Evolutionary conservation across 2,329 filamentous ascomycete species (phyloP), one percentile per base, ranked within the genome.

Genomic region (Curvularia eragrostidis): DNA sequence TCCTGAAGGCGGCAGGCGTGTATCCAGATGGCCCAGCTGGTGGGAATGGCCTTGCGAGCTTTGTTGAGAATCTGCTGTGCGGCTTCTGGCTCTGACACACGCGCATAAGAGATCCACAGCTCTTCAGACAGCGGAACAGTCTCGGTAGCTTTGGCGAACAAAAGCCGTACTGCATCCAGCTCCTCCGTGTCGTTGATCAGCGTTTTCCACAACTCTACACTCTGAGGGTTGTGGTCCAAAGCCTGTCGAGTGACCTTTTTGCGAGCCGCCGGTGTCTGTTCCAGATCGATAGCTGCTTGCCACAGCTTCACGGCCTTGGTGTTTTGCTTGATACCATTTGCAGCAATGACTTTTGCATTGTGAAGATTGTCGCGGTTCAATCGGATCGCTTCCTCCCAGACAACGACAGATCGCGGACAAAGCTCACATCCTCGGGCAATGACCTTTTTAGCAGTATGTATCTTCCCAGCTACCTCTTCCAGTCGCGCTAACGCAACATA

Each of bases 181-280:
- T 97, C 90, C 70, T 97, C 94, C 72, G 98, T 95, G 54, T 98
- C 81, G 67, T 98, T 98, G 62, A 99, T 94, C 5, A 94, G 90
- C 74, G 96, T 93, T 75, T 98, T 99, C 95, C 95, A 99, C n/a
- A 99, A 85, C 41, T 91, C 89, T 47, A 98, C 95, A 0, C 94
- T 98, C 71, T 97, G 92, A 0, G 93, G 93, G 39, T 97, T 91
- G 70, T 97, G 89, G 69, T 98, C 91, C 43, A 99, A 83, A 0
- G 95, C 96, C 72, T 96, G 91, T 54, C 93, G 87, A 32, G 97
- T 87, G 7, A 99, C 95, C 72, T 93, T 89, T 79, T 98, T 98
- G 78, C 96, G 96, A 10, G 92, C 91, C 58, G 89, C 86, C 1
- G 87, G 80, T 47, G 97, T 90, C 7, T 87, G 87, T 76, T 99